Evolutionary conservation across 257 asterid genomes (phyloP), one percentile per base, ranked within the genome.

Genomic region (Gentiana macrophylla): DNA sequence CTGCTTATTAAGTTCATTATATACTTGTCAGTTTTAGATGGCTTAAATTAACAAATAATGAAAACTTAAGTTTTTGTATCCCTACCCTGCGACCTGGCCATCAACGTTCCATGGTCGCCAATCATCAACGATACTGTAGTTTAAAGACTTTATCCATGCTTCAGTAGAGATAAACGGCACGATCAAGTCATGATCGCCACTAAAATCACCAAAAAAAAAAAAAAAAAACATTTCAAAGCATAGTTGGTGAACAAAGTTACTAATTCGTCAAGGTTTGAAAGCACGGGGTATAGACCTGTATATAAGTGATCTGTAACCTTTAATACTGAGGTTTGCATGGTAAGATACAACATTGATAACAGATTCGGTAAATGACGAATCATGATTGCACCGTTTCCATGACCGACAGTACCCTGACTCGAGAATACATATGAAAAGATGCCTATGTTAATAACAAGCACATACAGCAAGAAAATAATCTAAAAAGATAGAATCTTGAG

Each of bases 61-160:
- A 32, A 2, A 37, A 15, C 35, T 3, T 3, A 2, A 32, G 32
- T 12, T 13, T 12, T 37, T 24, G n/a, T 37, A n/a, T 50, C 57
- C 67, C 10, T 12, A 72, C 73, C 73, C 77, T 3, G 61, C 67
- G 63, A 67, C 60, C 60, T 72, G 77, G 48, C 60, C 67, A n/a
- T 62, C 52, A 35, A 67, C 32, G 37, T 8, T 57, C 77, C 77
- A 72, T 32, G 52, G 69, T 24, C 73, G 35, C 73, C 73, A 67
- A 2, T 72, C 73, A 50, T 72, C 67, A 12, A 38, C 11, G 4
- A 63, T 55, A 5, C 35, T 2, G 36, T 72, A 72, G 49, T 59
- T 63, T 12, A 71, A 63, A 44, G 72, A 71, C 63, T 34, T 67
- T 62, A 59, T 71, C 77, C 77, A 71, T 32, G 70, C 70, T 67